Evolutionary conservation across 1,284 basidiomycete genomes (phyloP).

Genomic region (Apiotrichum laibachii): DNA sequence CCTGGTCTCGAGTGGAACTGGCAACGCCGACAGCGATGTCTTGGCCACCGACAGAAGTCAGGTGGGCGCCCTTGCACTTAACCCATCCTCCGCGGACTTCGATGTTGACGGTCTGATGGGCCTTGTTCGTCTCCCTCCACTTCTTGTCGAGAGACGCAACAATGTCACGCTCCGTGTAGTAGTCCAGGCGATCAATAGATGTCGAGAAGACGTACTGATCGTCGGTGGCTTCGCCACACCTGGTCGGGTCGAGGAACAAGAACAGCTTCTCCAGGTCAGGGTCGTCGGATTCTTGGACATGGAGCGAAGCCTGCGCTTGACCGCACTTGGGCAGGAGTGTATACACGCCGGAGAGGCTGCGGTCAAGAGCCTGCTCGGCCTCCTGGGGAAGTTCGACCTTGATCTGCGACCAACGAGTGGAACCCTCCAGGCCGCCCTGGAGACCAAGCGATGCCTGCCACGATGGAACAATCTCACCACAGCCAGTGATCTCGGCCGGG

Average conservation of each 20-base stretch:
- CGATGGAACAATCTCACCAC: slow-evolving; percentile 69
- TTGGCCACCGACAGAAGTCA: slow-evolving; percentile 37
- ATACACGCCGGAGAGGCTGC: slow-evolving; percentile 76
- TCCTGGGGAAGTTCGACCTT: slow-evolving; percentile 61
- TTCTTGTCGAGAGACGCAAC: slow-evolving; percentile 66
- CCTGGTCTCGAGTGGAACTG: slow-evolving; percentile 55
- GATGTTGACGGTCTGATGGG: slow-evolving; percentile 57
- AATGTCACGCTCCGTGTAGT: slow-evolving; percentile 71
- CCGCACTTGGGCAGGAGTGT: slow-evolving; percentile 79
- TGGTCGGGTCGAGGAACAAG: slow-evolving; percentile 78
- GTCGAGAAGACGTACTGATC: slow-evolving; percentile 82
- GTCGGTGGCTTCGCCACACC: slow-evolving; percentile 66
- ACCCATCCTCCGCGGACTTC: slow-evolving; percentile 66
- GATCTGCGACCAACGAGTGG: slow-evolving; percentile 66
- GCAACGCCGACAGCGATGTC: slow-evolving; percentile 36
- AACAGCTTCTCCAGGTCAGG: slow-evolving; percentile 63
- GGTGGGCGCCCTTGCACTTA: slow-evolving; percentile 26
- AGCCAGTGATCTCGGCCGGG: slow-evolving; percentile 63
- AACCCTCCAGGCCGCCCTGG: slow-evolving; percentile 63
- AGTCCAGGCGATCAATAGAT: slow-evolving; percentile 72
- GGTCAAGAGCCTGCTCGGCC: slow-evolving; percentile 63
- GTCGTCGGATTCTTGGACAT: slow-evolving; percentile 51
- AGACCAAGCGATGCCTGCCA: slow-evolving; percentile 87
- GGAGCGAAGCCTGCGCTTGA: slow-evolving; percentile 81
- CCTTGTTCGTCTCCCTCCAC: slow-evolving; percentile 70